phyloP scores from a whole-genome alignment of 331 rosid species.

The Malus hybrid region DNA sequence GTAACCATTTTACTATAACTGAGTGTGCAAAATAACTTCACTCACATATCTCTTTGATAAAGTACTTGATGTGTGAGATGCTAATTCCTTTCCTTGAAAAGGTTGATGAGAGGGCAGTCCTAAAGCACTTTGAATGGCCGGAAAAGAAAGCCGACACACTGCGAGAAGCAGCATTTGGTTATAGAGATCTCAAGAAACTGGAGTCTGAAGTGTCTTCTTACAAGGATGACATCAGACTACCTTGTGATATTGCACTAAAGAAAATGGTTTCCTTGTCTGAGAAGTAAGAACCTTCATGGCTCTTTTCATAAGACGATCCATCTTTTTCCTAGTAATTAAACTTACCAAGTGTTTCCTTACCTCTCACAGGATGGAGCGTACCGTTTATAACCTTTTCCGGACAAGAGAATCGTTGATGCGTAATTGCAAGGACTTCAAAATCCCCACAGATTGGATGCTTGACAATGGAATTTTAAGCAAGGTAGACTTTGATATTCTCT shows the following conservation, averaged over 20 bases:
- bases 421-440: conserved; percentile 73
- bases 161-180: conserved; percentile 91
- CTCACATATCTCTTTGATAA: no score
- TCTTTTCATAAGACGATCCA: neutral
- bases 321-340: neutral
- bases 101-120: conserved; percentile 99
- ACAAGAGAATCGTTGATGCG: conserved; percentile 79
- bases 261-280: conserved; percentile 90
- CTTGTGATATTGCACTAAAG: conserved; percentile 82
- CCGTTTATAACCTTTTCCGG: conserved; percentile 72
- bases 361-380: conserved; percentile 80
- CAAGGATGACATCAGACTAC: conserved; percentile 65
- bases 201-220: conserved; percentile 78
- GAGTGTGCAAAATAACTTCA: no score
- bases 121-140: conserved; percentile 97
- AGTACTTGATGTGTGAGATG: no score
- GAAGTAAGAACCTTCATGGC: conserved; percentile 39
- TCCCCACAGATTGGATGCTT: conserved; percentile 95
- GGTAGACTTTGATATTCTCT: conserved; percentile 34
- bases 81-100: conserved; percentile 11
- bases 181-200: conserved; percentile 77
- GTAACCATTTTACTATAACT: no score
- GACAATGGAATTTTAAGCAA: conserved; percentile 88
- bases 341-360: conserved; percentile 1
- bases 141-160: conserved; percentile 97